Base-by-base conservation (phyloP, 192 early-diverging fungal species). In the Umbelopsis isabellina region DNA sequence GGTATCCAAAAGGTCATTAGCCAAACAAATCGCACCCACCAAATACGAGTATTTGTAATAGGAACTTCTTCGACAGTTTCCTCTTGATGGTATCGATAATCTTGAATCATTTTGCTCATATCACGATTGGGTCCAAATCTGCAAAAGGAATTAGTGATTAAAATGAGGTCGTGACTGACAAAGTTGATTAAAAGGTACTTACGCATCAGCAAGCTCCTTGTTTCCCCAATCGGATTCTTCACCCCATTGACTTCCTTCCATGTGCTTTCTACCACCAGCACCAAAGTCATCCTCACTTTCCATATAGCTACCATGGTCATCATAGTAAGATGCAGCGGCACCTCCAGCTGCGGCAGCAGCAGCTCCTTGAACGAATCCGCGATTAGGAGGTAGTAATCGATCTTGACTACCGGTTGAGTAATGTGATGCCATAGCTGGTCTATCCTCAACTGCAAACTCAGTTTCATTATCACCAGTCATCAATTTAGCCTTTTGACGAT, bases 1-100 rank as follows among this genome's bases (percentile, higher is more conserved):
- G 90, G 90, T 35, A 93, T 86, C 91, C 92, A 94, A 87, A 91
- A 96, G 8, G 95, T 96, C 76, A 94, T 84, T 25, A 85, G 81
- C 93, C 95, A 95, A 18, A 91, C 92, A 64, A 86, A 88, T 49
- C 81, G 84, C 10, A 94, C 90, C 94, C 91, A 94, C 72, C 82
- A 80, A 13, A 81, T 76, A 69, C 91, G 82, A 8, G 80, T 72
- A 10, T 68, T 66, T 41, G 84, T 86, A 20, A 77, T 74, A 1
- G 83, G 84, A 18, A 87, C 61, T 66, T 84, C 84, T 71, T 89
- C 88, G 35, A 86, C 79, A 13, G 76, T 61, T 23, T 85, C 82
- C 25, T 83, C 80, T 18, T 70, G 35, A 18, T 71, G 74, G 45
- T 45, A 46, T 22, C 69, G 64, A 23, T 76, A 73, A 45, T 80